Evolutionary conservation across 441 rosid genomes (phyloP).

Genomic region (Brassica hybrid): DNA sequence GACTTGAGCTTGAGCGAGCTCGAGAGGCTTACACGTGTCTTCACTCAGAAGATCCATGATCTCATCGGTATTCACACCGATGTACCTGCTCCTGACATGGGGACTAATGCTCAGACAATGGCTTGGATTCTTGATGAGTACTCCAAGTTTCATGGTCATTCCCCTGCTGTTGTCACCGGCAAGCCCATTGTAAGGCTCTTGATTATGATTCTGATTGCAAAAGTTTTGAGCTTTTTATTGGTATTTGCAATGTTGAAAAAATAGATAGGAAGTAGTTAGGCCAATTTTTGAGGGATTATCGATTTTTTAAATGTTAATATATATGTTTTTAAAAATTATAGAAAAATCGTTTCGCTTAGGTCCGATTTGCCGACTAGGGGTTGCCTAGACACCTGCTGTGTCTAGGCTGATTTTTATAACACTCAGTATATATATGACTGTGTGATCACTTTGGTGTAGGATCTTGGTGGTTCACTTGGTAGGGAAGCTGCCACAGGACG

Average conservation of each 20-base stretch:
- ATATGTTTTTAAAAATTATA: too few relatives aligned
- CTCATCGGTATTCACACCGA: constrained; percentile 90
- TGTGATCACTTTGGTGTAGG: constrained; percentile 50
- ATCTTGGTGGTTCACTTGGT: constrained; percentile 98
- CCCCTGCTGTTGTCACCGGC: constrained; percentile 96
- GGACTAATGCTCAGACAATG: constrained; percentile 99
- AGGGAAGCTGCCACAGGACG: constrained; percentile 99
- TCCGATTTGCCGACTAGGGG: too few relatives aligned
- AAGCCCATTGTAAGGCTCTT: constrained; percentile 73
- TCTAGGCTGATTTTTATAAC: too few relatives aligned
- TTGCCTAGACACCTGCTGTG: too few relatives aligned
- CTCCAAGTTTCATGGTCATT: constrained; percentile 97
- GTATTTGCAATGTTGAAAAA: too few relatives aligned
- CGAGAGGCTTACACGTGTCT: constrained; percentile 95
- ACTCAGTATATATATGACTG: neutral
- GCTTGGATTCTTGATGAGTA: constrained; percentile 99
- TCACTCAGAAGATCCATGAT: constrained; percentile 98
- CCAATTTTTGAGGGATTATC: too few relatives aligned
- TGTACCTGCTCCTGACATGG: constrained; percentile 99
- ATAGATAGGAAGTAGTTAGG: too few relatives aligned
- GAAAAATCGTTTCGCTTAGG: too few relatives aligned
- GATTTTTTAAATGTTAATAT: too few relatives aligned
- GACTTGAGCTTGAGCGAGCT: constrained; percentile 75
- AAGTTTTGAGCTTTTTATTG: constrained; percentile 11
- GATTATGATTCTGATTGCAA: neutral